Base-by-base conservation (phyloP, 768 basidiomycete genomes). In the Cyclocybe cylindracea region DNA sequence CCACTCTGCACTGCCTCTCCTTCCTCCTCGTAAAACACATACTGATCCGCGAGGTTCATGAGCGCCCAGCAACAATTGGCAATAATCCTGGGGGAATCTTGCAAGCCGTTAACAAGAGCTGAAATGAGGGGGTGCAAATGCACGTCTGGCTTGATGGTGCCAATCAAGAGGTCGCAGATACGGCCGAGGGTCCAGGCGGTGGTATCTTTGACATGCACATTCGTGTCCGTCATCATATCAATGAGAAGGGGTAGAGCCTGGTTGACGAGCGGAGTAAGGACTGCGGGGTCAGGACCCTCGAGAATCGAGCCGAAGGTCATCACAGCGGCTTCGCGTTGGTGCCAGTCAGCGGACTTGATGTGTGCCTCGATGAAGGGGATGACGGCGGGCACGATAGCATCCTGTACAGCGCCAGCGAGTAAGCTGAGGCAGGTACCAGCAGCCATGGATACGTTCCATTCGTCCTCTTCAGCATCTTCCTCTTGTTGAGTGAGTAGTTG, bases 291-390 rank as follows among this genome's bases (percentile, higher is more conserved):
- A 3, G 97, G 97, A 1, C 97, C 97, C 56, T 98, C 96, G 31
- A 98, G 82, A 62, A 99, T 98, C 0, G 93, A 95, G 39, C 96
- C 96, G 62, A 98, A 99, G 14, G 95, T 86, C 95, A 98, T 99
- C 50, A 98, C 86, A 5, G 95, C 96, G 0, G 97, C 97, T 68
- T 99, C 97, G 38, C 97, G 92, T 49, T 86, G 78, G 64, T 91
- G 93, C 97, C 97, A 99, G 65, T 97, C 92, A 29, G 85, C 79
- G 19, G 85, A 76, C 64, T 89, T 91, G 78, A 99, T 98, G 72
- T 98, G 86, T 11, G 86, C 86, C 72, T 98, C 97, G 62, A 99
- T 98, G 78, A 98, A 99, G 7, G 97, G 96, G 48, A 99, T 95
- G 46, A 98, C 91, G 6, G 87, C 86, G 1, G 89, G 85, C 8